Percentiles rank a stretch among this genome's conserved stretches.
Conservation (phyloP, 305 asterid genomes). For the Fraxinus sp. region DNA sequence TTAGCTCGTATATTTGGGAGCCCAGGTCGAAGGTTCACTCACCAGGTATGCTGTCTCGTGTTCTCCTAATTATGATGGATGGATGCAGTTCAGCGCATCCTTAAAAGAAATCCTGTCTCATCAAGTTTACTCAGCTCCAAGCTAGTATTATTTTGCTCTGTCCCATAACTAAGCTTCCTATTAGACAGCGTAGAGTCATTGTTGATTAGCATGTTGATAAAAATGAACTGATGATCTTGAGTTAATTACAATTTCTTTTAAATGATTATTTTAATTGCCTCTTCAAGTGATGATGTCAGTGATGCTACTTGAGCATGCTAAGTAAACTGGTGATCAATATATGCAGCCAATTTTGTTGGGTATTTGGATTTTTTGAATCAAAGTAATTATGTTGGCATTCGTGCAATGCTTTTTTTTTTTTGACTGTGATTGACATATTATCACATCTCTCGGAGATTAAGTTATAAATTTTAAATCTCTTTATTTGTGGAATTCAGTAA, state of each 20-base stretch:
- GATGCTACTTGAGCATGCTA: not conserved
- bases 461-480: not conserved
- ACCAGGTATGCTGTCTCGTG: conserved; percentile 60
- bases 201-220: not conserved
- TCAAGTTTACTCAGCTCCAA: not conserved
- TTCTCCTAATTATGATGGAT: not conserved
- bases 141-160: not conserved
- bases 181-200: not conserved
- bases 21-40: conserved; percentile 93
- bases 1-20: conserved; percentile 96
- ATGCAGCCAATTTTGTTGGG: not conserved
- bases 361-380: not conserved
- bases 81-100: not conserved
- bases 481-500: not conserved
- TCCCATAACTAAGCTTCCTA: not conserved
- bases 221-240: not conserved
- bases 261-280: not conserved
- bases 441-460: not conserved
- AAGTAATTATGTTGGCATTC: not conserved
- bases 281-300: not conserved
- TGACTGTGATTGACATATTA: not conserved
- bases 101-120: not conserved
- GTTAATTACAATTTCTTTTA: not conserved
- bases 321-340: not conserved
- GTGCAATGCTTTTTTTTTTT: not conserved